phyloP scores from a whole-genome alignment of 768 basidiomycete genomes.

The Chlorophyllum brunneum region DNA sequence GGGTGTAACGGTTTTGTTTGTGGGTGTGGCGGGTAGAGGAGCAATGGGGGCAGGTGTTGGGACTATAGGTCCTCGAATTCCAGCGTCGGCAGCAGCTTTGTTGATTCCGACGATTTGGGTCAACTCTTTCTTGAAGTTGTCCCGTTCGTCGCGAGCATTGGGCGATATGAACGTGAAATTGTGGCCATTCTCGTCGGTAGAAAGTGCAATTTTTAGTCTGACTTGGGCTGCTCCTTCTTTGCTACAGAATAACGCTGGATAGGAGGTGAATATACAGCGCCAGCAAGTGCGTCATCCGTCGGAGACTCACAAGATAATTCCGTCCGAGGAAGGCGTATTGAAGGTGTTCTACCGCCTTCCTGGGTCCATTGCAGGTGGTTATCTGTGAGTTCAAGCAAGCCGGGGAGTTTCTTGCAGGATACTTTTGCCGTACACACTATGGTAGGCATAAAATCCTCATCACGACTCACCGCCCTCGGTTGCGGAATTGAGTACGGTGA shows the following conservation, averaged over 20 bases:
- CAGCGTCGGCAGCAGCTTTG: slow-evolving; percentile 38
- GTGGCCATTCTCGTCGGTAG: slow-evolving; percentile 68
- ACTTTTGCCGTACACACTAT: slow-evolving; percentile 70
- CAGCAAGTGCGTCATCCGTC: slow-evolving; percentile 13
- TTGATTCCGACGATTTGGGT: slow-evolving; percentile 76
- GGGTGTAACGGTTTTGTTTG: slow-evolving; percentile 17
- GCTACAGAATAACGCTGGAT: slow-evolving; percentile 76
- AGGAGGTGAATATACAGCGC: slow-evolving; percentile 10
- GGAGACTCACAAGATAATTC: slow-evolving; percentile 58
- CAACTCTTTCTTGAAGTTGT: slow-evolving; percentile 78
- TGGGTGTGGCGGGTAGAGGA: slow-evolving; percentile 22
- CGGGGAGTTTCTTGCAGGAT: slow-evolving; percentile 80
- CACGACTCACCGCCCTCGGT: slow-evolving; percentile 1
- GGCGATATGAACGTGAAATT: slow-evolving; percentile 78
- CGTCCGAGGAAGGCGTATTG: slow-evolving; percentile 57
- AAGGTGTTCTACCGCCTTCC: slow-evolving; percentile 60
- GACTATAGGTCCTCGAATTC: slow-evolving; percentile 4
- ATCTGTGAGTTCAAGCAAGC: slow-evolving; percentile 72
- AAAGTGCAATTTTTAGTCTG: slow-evolving; percentile 68
- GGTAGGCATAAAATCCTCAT: slow-evolving; percentile 49
- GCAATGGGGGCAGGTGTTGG: slow-evolving; percentile 20
- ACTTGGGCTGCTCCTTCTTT: slow-evolving; percentile 82
- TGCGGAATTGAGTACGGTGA: slow-evolving; percentile 11
- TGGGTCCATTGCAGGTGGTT: slow-evolving; percentile 77
- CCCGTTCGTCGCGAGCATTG: slow-evolving; percentile 66